Percentiles rank a stretch among this genome's conserved stretches.
Conservation (phyloP, 2,329 filamentous ascomycete species). For the Macrophomina tecta region DNA sequence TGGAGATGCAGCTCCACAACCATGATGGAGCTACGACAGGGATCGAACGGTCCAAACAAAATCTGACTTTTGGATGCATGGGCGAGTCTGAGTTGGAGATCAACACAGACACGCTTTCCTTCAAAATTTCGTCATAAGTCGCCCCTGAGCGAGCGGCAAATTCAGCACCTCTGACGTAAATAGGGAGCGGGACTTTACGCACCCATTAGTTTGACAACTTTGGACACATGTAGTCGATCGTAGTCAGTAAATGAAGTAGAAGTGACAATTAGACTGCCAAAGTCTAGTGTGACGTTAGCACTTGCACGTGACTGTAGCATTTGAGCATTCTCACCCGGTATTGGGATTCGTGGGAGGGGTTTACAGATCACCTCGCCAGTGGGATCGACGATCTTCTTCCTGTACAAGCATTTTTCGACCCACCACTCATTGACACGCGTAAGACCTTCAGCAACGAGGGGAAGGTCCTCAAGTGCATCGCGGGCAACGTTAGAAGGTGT, state of each 20-base stretch:
- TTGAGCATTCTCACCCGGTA: neutral
- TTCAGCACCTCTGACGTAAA: no score
- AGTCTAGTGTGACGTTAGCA: conserved; percentile 52
- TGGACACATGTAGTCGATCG: conserved; percentile 83
- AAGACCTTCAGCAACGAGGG: conserved; percentile 42
- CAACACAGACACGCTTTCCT: conserved; percentile 73
- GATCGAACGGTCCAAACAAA: conserved; percentile 75
- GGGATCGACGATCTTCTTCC: conserved; percentile 73
- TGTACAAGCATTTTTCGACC: conserved; percentile 85
- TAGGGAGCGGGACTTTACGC: conserved; percentile 32
- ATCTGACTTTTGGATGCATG: conserved; percentile 77
- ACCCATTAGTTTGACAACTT: conserved; percentile 75
- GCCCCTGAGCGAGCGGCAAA: conserved; percentile 60
- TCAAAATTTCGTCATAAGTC: conserved; percentile 78
- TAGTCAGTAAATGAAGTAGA: conserved; percentile 84
- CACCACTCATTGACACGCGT: conserved; percentile 83
- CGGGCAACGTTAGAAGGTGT: conserved; percentile 52
- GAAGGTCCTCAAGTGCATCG: conserved; percentile 42
- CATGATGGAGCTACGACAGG: conserved; percentile 82
- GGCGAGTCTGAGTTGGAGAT: conserved; percentile 67
- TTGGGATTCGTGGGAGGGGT: conserved; percentile 61
- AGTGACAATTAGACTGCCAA: conserved; percentile 73
- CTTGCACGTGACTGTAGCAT: conserved; percentile 30
- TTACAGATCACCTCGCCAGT: conserved; percentile 73
- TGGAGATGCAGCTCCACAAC: conserved; percentile 71